These are phyloP conservation scores for Phalaenopsis hybrid DNA, from an alignment of 116 monocot genomes.

Conservation along the genomic window DNA sequence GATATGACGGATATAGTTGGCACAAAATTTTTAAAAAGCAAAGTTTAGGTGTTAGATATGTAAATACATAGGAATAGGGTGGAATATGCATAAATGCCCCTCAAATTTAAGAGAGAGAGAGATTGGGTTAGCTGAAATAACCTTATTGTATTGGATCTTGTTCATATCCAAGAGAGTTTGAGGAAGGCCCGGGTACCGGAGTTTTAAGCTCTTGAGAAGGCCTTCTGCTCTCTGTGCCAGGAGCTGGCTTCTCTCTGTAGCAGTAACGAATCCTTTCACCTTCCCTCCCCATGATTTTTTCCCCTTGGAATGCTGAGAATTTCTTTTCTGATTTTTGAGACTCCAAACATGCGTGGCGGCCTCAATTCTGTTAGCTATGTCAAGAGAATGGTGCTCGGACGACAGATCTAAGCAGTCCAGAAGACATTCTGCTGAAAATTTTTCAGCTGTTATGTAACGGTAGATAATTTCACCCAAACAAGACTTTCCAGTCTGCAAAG, in stretches of 20 bases:
- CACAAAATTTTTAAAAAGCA: no score
- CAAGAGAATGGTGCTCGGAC: constrained; percentile 83
- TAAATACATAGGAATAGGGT: no score
- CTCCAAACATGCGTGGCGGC: constrained; percentile 84
- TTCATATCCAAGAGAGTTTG: constrained; percentile 94
- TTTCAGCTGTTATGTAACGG: constrained; percentile 76
- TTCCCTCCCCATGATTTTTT: constrained; percentile 88
- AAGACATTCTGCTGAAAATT: constrained; percentile 89
- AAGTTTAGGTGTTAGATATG: no score
- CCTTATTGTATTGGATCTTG: constrained; percentile 99
- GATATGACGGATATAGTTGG: no score
- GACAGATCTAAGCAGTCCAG: constrained; percentile 85
- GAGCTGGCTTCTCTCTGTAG: constrained; percentile 43
- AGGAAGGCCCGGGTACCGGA: constrained; percentile 80
- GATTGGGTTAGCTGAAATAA: not conserved
- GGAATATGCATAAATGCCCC: no score
- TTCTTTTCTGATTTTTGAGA: constrained; percentile 44
- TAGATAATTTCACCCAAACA: constrained; percentile 96
- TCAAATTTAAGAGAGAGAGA: no score
- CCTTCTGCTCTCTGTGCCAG: constrained; percentile 65
- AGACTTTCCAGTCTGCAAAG: constrained; percentile 73
- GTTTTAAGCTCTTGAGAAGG: constrained; percentile 65
- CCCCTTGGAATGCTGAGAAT: constrained; percentile 29
- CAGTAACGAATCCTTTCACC: constrained; percentile 62
- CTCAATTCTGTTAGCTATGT: constrained; percentile 87